Evolutionary conservation across 116 monocot species (phyloP), one percentile per base, ranked within the genome.

Genomic region (Trichopus zeylanicus): DNA sequence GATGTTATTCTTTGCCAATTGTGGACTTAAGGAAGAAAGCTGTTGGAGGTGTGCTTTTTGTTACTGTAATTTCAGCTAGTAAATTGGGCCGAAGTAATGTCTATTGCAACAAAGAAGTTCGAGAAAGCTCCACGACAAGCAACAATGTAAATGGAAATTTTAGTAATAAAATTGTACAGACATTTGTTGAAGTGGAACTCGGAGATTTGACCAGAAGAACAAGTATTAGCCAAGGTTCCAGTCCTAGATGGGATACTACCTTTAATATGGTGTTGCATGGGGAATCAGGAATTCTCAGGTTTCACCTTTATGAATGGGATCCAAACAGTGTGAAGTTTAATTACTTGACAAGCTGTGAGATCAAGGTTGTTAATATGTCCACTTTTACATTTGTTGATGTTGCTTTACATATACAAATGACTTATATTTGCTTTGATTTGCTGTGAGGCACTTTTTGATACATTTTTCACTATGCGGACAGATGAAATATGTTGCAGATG

Each of bases 401-500:
- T 21, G 18, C 13, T 33, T 22, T 1, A 42, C 7, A 20, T 35
- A 5, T 22, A 10, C 12, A 21, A 26, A 7, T 49, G 13, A 27
- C 6, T 33, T 16, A 10, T 32, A 9, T 27, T 32, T 31, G 1
- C 13, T 2, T 63, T 31, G 16, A 28, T 21, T 12, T 31, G 48
- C 15, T 15, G 21, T 47, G 13, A 33, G 22, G 13, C 21, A 51
- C 31, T 4, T 3, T 7, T 33, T 16, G 30, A 5, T n/a, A 4
- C 15, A 57, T 9, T 49, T 49, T 49, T 20, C 6, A 0, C 19
- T 70, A 25, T 69, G 30, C 70, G 26, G 34, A 53, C 76, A 98
- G 98, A 55, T 98, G 69, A 98, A 80, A 66, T 98, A 91, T 80
- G 85, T 83, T 33, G 65, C 67, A 48, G 98, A 98, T 85, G 91